These are phyloP conservation scores for Dujonia santamariae DNA, from an alignment of 1,139 yeast genomes.

Conservation along the genomic window DNA sequence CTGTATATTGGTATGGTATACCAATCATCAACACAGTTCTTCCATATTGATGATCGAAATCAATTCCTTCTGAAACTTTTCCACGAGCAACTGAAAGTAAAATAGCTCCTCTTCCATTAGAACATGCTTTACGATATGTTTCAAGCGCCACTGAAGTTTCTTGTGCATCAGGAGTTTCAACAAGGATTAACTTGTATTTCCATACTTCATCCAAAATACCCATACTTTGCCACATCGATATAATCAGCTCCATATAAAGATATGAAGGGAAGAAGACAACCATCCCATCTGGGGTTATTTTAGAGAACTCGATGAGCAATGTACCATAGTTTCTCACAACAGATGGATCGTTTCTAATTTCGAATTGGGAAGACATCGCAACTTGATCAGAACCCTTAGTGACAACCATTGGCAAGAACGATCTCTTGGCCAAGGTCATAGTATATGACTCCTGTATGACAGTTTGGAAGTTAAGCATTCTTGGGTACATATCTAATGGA, in stretches of 20 bases:
- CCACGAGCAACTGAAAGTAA: conserved; percentile 97
- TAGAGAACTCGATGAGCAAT: conserved; percentile 84
- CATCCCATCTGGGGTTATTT: conserved; percentile 96
- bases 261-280: conserved; percentile 97
- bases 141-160: conserved; percentile 95
- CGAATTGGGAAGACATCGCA: conserved; percentile 92
- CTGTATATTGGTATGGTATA: conserved; percentile 97
- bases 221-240: conserved; percentile 98
- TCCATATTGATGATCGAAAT: conserved; percentile 98
- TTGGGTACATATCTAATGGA: conserved; percentile 97
- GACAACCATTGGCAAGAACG: conserved; percentile 92
- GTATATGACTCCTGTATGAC: conserved; percentile 93
- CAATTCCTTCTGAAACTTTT: conserved; percentile 96
- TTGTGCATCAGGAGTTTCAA: conserved; percentile 99
- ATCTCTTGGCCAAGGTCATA: conserved; percentile 89
- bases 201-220: conserved; percentile 97
- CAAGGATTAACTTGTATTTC: conserved; percentile 91
- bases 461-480: conserved; percentile 92
- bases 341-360: conserved; percentile 95
- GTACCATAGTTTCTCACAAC: conserved; percentile 97
- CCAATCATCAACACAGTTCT: conserved; percentile 98
- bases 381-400: conserved; percentile 98
- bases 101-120: conserved; percentile 97
- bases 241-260: conserved; percentile 95
- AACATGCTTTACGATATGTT: conserved; percentile 93